Conservation (phyloP, 1,284 basidiomycete genomes). For the Leccinum griseonigrum region DNA sequence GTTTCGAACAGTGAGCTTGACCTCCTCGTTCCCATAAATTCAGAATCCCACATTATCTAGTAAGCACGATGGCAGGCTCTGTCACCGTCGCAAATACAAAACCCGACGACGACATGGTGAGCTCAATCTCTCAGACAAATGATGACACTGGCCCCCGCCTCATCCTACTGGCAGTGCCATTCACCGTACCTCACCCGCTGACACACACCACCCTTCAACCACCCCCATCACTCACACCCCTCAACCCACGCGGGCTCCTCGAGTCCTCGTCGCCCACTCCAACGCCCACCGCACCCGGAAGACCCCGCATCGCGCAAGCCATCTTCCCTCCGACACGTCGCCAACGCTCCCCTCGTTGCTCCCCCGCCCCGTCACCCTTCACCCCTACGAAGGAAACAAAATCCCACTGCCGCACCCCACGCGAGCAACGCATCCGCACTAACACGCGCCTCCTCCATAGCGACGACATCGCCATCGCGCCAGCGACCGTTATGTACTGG, state of each 20-base stretch:
- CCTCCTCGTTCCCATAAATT: no score
- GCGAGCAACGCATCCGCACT: slow-evolving; percentile 36
- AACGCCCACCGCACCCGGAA: no score
- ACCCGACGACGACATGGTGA: slow-evolving; percentile 15
- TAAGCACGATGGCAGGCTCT: no score
- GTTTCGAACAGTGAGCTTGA: no score
- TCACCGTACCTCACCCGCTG: no score
- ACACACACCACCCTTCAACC: no score
- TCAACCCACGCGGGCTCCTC: no score
- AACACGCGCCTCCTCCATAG: slow-evolving; percentile 33
- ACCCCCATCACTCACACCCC: no score
- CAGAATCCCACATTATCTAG: no score
- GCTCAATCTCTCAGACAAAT: slow-evolving; percentile 6
- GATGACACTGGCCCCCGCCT: slow-evolving; percentile 8
- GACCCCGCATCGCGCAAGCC: slow-evolving; percentile 25
- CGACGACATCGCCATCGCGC: slow-evolving; percentile 7
- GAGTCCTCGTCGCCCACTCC: no score
- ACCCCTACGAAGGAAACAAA: slow-evolving; percentile 27
- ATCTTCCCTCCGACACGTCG: slow-evolving; percentile 29
- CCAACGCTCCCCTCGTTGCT: slow-evolving; percentile 21
- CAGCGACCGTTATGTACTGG: slow-evolving; percentile 41
- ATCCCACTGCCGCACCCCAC: slow-evolving; percentile 2
- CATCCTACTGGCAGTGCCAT: no score
- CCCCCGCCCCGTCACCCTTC: slow-evolving; percentile 20
- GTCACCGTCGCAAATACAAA: slow-evolving; percentile 14